Percentiles rank a stretch among this genome's conserved stretches.
phyloP scores from a whole-genome alignment of 2,329 filamentous ascomycete genomes.

The Penicillium freii region DNA sequence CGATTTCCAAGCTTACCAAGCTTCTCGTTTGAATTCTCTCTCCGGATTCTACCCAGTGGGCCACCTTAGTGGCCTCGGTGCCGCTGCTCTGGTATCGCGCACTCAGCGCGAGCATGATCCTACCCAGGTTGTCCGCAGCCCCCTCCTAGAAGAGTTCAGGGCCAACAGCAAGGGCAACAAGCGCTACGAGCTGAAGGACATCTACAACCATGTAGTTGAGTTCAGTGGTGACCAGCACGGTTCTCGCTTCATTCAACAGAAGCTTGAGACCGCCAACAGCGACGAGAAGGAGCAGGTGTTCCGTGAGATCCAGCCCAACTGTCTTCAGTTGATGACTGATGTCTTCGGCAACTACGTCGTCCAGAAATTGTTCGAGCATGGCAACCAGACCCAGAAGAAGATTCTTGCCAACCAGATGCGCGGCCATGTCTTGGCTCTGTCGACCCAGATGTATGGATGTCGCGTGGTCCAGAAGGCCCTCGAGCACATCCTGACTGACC shows the following conservation, averaged over 20 bases:
- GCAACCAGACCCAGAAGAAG: conserved; percentile 90
- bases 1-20: conserved; percentile 35
- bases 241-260: conserved; percentile 91
- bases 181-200: conserved; percentile 82
- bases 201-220: conserved; percentile 83
- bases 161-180: conserved; percentile 68
- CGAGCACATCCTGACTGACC: conserved; percentile 86
- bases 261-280: conserved; percentile 87
- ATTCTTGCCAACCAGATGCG: conserved; percentile 83
- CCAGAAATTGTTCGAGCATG: conserved; percentile 96
- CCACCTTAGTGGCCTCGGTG: conserved; percentile 30
- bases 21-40: conserved; percentile 34
- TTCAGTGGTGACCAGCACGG: conserved; percentile 96
- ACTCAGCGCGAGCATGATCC: conserved; percentile 58
- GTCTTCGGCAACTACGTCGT: conserved; percentile 98
- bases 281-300: conserved; percentile 94
- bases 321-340: conserved; percentile 87
- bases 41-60: conserved; percentile 39
- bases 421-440: conserved; percentile 75
- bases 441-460: conserved; percentile 87
- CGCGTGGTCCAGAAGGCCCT: conserved; percentile 95
- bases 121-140: conserved; percentile 64
- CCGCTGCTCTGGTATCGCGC: conserved; percentile 40
- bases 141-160: conserved; percentile 76
- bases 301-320: conserved; percentile 78